Percentiles rank a stretch among this genome's conserved stretches.
phyloP scores from a whole-genome alignment of 106 monocot species.

The Posidonia australis region DNA sequence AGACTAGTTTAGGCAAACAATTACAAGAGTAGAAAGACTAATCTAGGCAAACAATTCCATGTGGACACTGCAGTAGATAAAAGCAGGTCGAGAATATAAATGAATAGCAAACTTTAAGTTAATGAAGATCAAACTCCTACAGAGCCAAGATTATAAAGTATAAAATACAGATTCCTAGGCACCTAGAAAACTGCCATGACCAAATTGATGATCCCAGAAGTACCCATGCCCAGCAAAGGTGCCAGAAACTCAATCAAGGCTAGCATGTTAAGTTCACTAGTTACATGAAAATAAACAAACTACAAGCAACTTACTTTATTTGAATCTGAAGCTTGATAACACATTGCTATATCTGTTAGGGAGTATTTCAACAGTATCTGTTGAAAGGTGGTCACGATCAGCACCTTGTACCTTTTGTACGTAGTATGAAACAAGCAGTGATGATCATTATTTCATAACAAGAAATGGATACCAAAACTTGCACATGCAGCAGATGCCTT shows the following conservation, averaged over 20 bases:
- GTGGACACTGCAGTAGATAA: no score
- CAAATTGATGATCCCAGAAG: not conserved
- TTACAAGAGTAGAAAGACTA: no score
- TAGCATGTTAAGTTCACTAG: not conserved
- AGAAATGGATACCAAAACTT: not conserved
- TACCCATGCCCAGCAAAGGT: not conserved
- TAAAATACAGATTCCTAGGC: constrained; percentile 5
- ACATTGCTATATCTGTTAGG: constrained; percentile 1
- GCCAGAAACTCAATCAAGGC: not conserved
- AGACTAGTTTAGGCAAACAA: no score
- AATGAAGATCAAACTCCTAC: no score
- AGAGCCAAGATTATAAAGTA: no score
- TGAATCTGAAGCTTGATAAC: constrained; percentile 5
- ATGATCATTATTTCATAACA: not conserved
- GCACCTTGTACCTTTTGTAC: not conserved
- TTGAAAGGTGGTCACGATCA: not conserved
- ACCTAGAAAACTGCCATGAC: constrained; percentile 1
- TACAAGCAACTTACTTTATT: constrained; percentile 4
- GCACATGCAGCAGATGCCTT: not conserved
- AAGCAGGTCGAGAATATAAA: no score
- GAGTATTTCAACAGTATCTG: not conserved
- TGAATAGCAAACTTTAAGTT: no score
- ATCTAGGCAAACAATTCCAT: no score
- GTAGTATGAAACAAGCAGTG: not conserved
- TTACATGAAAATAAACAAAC: not conserved